Base-by-base conservation (phyloP, 257 asterid genomes). In the Capsicum baccatum region DNA sequence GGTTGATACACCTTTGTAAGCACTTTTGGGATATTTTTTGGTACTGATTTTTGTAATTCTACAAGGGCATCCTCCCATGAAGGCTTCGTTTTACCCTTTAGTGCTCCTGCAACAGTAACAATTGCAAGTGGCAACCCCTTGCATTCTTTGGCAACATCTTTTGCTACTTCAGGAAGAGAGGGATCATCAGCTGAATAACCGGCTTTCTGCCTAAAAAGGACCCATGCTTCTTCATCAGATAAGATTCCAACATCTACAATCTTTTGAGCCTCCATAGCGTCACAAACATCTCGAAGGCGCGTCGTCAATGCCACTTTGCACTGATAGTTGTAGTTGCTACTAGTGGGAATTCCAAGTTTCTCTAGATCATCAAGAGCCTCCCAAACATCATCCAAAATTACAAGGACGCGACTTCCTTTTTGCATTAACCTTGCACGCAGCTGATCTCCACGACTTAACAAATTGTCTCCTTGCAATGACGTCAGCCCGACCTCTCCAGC, bases 81-180 rank as follows among this genome's bases (percentile, higher is more conserved):
- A 8, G 6, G 14, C 17, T 3, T 52, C 7, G 0, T 19, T 4
- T 81, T 81, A 33, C 6, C 1, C 33, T 9, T 81, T 7, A 85
- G 74, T 21, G 85, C 82, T 15, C 54, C 64, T 11, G 73, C 85
- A n/a, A 59, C 79, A 42, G 33, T 42, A 9, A 58, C 50, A 37
- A 85, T 63, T 56, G 71, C 87, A 44, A 85, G 79, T 8, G 87
- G 87, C 37, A 81, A 16, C 21, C 87, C 87, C 55, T 42, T n/a
- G 59, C 83, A 85, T 52, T 85, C 79, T 6, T 47, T 8, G 2
- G 83, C 69, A 11, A 81, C 84, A 3, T 59, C 64, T 71, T 60
- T 2, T 12, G 87, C 83, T 14, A 54, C 52, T 17, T 0, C 13
- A 42, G 3, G 8, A 11, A 21, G 15, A 17, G 48, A 17, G 42